Evolutionary conservation across 169 alveolate genomes (phyloP), one percentile per base, ranked within the genome.

Genomic region (Plasmodium adleri): DNA sequence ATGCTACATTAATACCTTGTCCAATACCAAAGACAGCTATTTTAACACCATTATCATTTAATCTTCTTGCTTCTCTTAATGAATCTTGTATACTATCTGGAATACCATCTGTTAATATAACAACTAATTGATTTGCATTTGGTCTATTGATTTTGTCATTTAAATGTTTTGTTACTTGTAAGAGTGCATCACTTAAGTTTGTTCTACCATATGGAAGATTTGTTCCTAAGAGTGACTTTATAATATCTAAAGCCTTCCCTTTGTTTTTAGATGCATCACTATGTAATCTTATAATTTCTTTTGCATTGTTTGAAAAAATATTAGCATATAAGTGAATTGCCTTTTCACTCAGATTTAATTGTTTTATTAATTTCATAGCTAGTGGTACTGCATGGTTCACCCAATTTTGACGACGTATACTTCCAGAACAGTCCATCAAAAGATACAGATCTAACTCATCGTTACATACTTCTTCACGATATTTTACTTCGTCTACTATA

Each of bases 341-440:
- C 6, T 49, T 60, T n/a, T 32, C 50, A 59, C 78, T 59, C 28
- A 86, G 26, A 74, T 58, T 86, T 45, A 86, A 73, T 5, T 49
- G 24, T 1, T 39, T 0, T 28, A 72, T 39, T 47, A 86, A 10
- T 2, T 43, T 59, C 1, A 0, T 12, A 13, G 72, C 20, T 72
- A 71, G 45, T 26, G 92, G 92, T 15, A 58, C 50, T 13, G 72
- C 70, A 13, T n/a, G 9, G 5, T 9, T 1, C 17, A 22, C 17
- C 92, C 92, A 86, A 45, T 86, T 86, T 10, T 24, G 0, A 20
- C 49, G 43, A 7, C 88, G 78, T 26, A 86, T 86, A 86, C 92
- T 86, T 50, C 88, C 80, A 1, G 92, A 86, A 9, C 78, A 66
- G 24, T 86, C 92, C 13, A 86, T 9, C 72, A 86, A 43, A 32